Conservation (phyloP, 331 rosid species). For the Rosa hybrid region DNA sequence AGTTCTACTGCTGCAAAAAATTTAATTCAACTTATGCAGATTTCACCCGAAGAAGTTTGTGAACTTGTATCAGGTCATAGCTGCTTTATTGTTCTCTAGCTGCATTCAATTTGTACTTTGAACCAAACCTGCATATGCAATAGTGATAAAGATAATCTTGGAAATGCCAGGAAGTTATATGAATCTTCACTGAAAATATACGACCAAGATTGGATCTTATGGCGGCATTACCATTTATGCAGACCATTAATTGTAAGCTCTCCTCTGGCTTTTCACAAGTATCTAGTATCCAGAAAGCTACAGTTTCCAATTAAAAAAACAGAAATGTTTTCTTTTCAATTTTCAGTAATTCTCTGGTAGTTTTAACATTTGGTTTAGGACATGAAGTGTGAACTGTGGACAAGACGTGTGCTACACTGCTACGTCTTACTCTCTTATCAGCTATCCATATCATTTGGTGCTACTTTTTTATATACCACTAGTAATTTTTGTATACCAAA, state of each 20-base stretch:
- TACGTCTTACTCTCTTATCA: too few relatives aligned
- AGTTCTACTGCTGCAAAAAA: background rate
- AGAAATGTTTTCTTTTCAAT: too few relatives aligned
- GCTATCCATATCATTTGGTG: background rate
- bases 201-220: background rate
- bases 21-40: background rate
- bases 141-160: background rate
- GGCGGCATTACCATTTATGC: background rate
- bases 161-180: background rate
- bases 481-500: background rate
- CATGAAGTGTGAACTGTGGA: too few relatives aligned
- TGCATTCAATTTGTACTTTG: background rate
- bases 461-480: background rate
- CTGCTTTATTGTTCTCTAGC: background rate
- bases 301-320: too few relatives aligned
- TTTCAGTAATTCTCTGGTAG: too few relatives aligned
- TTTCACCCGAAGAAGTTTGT: background rate
- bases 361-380: too few relatives aligned
- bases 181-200: background rate
- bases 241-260: too few relatives aligned
- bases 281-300: too few relatives aligned
- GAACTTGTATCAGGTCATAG: background rate
- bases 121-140: background rate
- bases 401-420: too few relatives aligned
- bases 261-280: too few relatives aligned